Percentiles rank a stretch among this genome's conserved stretches.
Conservation (phyloP, 257 asterid genomes). For the Haberlea rhodopensis region DNA sequence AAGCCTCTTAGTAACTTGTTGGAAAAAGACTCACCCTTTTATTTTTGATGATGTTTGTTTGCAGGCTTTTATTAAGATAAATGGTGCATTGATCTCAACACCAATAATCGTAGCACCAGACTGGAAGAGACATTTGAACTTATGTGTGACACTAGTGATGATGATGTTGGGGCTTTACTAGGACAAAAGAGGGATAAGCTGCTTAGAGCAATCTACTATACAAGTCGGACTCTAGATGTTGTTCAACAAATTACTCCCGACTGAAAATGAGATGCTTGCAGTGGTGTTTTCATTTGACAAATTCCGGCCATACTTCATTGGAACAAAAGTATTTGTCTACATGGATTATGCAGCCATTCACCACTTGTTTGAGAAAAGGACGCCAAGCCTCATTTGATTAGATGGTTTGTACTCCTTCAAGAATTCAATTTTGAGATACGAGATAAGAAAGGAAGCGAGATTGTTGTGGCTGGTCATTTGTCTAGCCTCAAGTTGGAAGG, state of each 20-base stretch:
- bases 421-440: too few relatives aligned
- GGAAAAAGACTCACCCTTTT: background rate
- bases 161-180: slow-evolving; percentile 1
- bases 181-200: background rate
- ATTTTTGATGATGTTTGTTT: background rate
- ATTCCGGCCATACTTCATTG: too few relatives aligned
- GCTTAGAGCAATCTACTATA: background rate
- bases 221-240: background rate
- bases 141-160: background rate
- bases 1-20: background rate
- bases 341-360: too few relatives aligned
- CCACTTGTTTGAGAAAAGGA: too few relatives aligned
- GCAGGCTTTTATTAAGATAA: background rate
- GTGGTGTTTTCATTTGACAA: too few relatives aligned
- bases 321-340: too few relatives aligned
- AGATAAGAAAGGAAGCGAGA: too few relatives aligned
- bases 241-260: background rate
- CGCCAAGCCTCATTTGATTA: too few relatives aligned
- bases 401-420: too few relatives aligned
- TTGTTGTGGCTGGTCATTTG: too few relatives aligned
- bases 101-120: background rate
- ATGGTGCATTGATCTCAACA: background rate
- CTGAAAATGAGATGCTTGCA: too few relatives aligned
- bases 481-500: too few relatives aligned
- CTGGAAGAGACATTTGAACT: background rate